Base-by-base conservation (phyloP, 805 yeast species). In the Vanderwaltozyma verrucispora region DNA sequence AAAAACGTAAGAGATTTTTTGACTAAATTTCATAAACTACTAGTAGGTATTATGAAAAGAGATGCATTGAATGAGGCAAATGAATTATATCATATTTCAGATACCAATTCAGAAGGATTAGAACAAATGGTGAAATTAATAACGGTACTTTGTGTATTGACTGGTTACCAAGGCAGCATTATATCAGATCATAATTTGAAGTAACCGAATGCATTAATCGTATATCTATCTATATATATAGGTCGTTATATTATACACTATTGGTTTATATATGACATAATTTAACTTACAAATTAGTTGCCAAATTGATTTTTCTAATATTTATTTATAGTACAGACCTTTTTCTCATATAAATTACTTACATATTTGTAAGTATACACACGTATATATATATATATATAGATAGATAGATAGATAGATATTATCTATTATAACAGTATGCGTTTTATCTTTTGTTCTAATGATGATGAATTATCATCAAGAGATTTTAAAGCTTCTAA, bases 401-500 rank as follows among this genome's bases (percentile, higher is more conserved):
- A 7, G 6, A 6, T 21, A 7, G 6, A 7, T 21, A 6, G 6
- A 7, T 21, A 21, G 9, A 21, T 21, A 21, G 24, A 21, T 21
- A 21, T 21, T 21, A 10, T n/a, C n/a, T n/a, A n/a, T 19, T 35
- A 29, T 24, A 17, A 20, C 12, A 14, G 10, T 17, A 35, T 31
- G 16, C 31, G 31, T 28, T 69, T 73, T 42, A 92, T 58, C 58
- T 84, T 81, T 27, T 72, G 71, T 54, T 80, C 84, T 49, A 92
- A 67, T 18, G 65, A 65, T 15, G 69, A 69, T 36, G 94, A 85
- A 44, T 78, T 74, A 44, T 70, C 71, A 53, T 92, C 95, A 39
- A 92, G 74, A 69, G 88, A 87, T 55, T 79, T 86, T 62, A 92
- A 70, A 44, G 94, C 85, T 44, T 88, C 92, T 59, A 92, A 66